Conservation (phyloP, 768 basidiomycete genomes). For the Paxillus involutus region DNA sequence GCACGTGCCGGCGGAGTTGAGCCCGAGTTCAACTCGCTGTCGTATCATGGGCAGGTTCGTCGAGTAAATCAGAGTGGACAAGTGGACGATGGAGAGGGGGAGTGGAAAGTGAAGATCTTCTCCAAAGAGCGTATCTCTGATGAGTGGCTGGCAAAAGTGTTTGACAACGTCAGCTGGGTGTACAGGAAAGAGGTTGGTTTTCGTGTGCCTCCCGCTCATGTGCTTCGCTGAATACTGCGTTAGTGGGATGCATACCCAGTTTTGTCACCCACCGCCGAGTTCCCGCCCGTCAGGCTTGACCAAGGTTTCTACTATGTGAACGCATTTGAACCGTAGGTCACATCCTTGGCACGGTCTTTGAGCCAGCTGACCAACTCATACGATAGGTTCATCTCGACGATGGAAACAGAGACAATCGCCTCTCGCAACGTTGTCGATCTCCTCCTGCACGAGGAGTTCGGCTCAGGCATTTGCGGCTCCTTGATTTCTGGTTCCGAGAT, state of each 20-base stretch:
- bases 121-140: slow-evolving; percentile 64
- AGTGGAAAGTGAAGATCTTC: slow-evolving; percentile 88
- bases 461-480: slow-evolving; percentile 65
- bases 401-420: slow-evolving; percentile 91
- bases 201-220: not conserved
- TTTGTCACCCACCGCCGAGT: slow-evolving; percentile 61
- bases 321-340: slow-evolving; percentile 81
- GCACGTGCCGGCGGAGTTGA: slow-evolving; percentile 49
- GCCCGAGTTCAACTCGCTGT: slow-evolving; percentile 86
- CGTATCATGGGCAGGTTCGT: slow-evolving; percentile 66
- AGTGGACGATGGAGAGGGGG: slow-evolving; percentile 34
- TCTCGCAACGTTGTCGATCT: slow-evolving; percentile 83
- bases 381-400: slow-evolving; percentile 77
- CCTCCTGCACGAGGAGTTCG: slow-evolving; percentile 71
- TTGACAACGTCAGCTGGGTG: slow-evolving; percentile 79
- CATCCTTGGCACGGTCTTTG: not conserved
- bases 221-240: slow-evolving; percentile 3
- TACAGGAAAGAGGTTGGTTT: slow-evolving; percentile 67
- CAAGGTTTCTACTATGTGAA: slow-evolving; percentile 88
- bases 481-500: slow-evolving; percentile 28
- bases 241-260: slow-evolving; percentile 84
- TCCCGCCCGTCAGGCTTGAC: slow-evolving; percentile 78
- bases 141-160: slow-evolving; percentile 66
- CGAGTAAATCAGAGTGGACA: slow-evolving; percentile 24
- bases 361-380: not conserved